Base-by-base conservation (phyloP, 257 asterid species). In the Scutellaria barbata region DNA sequence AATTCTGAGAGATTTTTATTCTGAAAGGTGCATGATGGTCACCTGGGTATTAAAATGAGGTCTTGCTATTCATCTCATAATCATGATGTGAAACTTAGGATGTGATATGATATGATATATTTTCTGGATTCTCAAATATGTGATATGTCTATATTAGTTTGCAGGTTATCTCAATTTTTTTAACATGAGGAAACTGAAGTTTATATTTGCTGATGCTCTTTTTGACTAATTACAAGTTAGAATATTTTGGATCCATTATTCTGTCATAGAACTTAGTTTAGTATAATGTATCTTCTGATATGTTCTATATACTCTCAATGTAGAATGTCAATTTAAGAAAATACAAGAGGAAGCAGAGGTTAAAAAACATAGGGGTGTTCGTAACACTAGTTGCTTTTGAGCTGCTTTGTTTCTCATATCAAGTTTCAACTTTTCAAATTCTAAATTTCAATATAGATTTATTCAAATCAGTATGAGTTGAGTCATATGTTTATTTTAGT, bases 201-300 rank as follows among this genome's bases (percentile, higher is more conserved):
- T 53, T 63, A 46, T 57, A 25, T 51, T 33, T 35, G 47, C 10
- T 17, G 14, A 18, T 47, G 17, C 17, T 39, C 40, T 72, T 17
- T 16, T 69, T 53, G 39, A 35, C 18, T 14, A 35, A 50, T 22
- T 69, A 42, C 18, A 63, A 45, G 77, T 40, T 52, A 18, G 39
- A 65, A 51, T 59, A n/a, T 56, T 39, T 18, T 48, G 46, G 62
- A 41, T 57, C 51, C 72, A 47, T 63, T 74, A 68, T 69, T 70
- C 72, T 57, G 17, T 13, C 63, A 41, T 52, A 66, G 43, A 76
- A 17, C 46, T 55, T 61, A 61, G 51, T 61, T 43, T 35, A 35
- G 51, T 33, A 7, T 55, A 73, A 46, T 40, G 22, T 30, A 3
- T 72, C 52, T 61, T 41, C 48, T 73, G 37, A 46, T 42, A 7